A percentile compares a stretch with the other conserved stretches of the same genome.
These are phyloP conservation scores for Trichoderma gracile DNA, from an alignment of 2,329 filamentous ascomycete species.

Conservation along the genomic window DNA sequence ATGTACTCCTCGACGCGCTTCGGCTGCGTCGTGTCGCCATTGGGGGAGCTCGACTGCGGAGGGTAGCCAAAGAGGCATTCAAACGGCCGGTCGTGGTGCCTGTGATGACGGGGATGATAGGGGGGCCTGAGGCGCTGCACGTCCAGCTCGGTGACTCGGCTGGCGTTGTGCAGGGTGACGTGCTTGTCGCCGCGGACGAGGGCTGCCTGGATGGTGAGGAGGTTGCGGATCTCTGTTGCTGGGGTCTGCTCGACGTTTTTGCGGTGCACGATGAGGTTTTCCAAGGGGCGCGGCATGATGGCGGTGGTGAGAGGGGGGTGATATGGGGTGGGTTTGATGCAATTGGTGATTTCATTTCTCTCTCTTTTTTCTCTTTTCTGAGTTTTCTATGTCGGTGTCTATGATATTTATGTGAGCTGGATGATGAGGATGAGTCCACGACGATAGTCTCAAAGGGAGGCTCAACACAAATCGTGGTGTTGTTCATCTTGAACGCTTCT, in stretches of 20 bases:
- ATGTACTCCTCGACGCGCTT: not conserved
- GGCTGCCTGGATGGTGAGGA: slow-evolving; percentile 15
- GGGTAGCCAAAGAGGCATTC: not conserved
- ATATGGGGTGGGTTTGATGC: not conserved
- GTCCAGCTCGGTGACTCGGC: not conserved
- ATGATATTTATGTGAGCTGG: slow-evolving; percentile 16
- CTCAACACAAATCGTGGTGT: not conserved
- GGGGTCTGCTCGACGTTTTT: not conserved
- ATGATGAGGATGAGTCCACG: not conserved
- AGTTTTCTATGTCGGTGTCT: not conserved
- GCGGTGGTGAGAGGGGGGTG: not conserved
- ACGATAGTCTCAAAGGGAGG: not conserved
- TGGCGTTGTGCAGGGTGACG: slow-evolving; percentile 23
- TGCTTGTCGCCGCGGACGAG: slow-evolving; percentile 25
- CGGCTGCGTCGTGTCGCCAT: not conserved
- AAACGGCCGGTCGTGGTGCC: not conserved
- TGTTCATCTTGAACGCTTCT: slow-evolving; percentile 1
- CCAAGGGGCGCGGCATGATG: slow-evolving; percentile 4
- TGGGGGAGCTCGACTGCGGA: not conserved
- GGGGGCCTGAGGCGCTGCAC: not conserved
- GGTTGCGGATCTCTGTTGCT: slow-evolving; percentile 16
- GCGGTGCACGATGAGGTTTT: slow-evolving; percentile 17
- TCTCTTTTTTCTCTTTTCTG: not conserved
- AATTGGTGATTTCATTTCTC: not conserved
- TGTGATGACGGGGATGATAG: not conserved